Evolutionary conservation across 2,329 filamentous ascomycete species (phyloP).

Genomic region (Coniochaeta pulveracea): DNA sequence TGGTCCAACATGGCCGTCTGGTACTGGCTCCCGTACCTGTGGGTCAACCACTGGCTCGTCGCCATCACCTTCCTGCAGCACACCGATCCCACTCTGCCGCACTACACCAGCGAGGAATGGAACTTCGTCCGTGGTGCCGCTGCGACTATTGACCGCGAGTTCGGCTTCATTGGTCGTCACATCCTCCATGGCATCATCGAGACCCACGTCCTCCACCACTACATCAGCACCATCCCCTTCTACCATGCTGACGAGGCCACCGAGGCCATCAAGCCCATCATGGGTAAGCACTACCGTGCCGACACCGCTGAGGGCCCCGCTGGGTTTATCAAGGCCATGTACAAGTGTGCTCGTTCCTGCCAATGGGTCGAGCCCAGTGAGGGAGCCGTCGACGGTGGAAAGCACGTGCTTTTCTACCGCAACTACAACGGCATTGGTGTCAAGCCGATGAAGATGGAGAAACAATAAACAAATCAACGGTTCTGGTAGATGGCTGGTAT

Average conservation of each 20-base stretch:
- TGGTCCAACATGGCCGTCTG: slow-evolving; percentile 82
- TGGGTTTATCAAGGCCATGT: slow-evolving; percentile 80
- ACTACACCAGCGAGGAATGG: slow-evolving; percentile 82
- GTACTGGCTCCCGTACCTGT: slow-evolving; percentile 92
- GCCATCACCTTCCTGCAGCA: slow-evolving; percentile 97
- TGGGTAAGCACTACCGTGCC: slow-evolving; percentile 90
- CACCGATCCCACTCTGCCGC: slow-evolving; percentile 86
- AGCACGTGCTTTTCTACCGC: slow-evolving; percentile 86
- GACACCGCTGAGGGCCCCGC: slow-evolving; percentile 65
- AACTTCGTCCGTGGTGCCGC: slow-evolving; percentile 89
- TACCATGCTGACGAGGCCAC: slow-evolving; percentile 92
- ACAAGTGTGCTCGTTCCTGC: slow-evolving; percentile 72
- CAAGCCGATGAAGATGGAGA: slow-evolving; percentile 19
- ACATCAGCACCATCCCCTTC: slow-evolving; percentile 90
- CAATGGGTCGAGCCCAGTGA: slow-evolving; percentile 95
- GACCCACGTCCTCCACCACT: slow-evolving; percentile 97
- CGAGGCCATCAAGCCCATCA: slow-evolving; percentile 87
- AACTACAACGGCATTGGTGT: slow-evolving; percentile 83
- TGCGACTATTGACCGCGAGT: slow-evolving; percentile 93
- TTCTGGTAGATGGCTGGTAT: no score
- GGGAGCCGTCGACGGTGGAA: slow-evolving; percentile 67
- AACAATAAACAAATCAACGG: no score
- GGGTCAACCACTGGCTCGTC: slow-evolving; percentile 96
- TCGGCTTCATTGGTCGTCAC: slow-evolving; percentile 86
- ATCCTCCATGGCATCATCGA: slow-evolving; percentile 94